phyloP scores from a whole-genome alignment of 148 eudicot genomes.

The Dianthus caryophyllus region DNA sequence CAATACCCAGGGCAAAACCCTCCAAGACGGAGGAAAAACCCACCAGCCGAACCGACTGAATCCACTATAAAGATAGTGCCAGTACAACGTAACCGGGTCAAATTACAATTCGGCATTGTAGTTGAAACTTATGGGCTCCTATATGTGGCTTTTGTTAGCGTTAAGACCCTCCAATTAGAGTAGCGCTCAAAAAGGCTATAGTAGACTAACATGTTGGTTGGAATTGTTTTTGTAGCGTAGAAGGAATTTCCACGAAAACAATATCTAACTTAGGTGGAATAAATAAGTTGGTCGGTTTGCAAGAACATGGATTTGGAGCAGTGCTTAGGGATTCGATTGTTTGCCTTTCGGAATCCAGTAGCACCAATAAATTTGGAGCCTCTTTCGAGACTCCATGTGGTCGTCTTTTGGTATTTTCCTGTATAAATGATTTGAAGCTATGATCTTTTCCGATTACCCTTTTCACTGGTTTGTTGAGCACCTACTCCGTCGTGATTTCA shows the following conservation, averaged over 20 bases:
- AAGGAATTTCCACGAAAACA: constrained; percentile 43
- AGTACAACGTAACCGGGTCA: too few relatives aligned
- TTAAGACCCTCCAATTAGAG: background rate
- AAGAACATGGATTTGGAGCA: constrained; percentile 52
- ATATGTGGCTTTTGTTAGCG: background rate
- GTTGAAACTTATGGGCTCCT: too few relatives aligned
- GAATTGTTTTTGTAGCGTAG: constrained; percentile 33
- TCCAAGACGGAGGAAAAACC: too few relatives aligned
- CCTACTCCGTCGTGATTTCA: constrained; percentile 22
- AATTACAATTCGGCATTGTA: too few relatives aligned
- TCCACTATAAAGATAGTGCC: too few relatives aligned
- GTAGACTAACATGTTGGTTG: background rate
- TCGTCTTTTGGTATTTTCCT: constrained; percentile 48
- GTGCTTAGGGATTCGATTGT: constrained; percentile 58
- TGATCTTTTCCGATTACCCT: background rate
- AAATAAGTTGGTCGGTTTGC: constrained; percentile 58
- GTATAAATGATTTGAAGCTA: background rate
- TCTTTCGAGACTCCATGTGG: constrained; percentile 83
- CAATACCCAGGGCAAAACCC: too few relatives aligned
- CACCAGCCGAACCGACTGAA: too few relatives aligned
- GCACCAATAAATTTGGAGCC: constrained; percentile 62
- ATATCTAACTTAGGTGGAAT: constrained; percentile 56
- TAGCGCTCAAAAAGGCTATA: background rate
- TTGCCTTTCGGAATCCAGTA: constrained; percentile 51
- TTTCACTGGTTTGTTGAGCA: background rate